phyloP scores from a whole-genome alignment of 1,139 yeast species.

The Petasospora fabianii region DNA sequence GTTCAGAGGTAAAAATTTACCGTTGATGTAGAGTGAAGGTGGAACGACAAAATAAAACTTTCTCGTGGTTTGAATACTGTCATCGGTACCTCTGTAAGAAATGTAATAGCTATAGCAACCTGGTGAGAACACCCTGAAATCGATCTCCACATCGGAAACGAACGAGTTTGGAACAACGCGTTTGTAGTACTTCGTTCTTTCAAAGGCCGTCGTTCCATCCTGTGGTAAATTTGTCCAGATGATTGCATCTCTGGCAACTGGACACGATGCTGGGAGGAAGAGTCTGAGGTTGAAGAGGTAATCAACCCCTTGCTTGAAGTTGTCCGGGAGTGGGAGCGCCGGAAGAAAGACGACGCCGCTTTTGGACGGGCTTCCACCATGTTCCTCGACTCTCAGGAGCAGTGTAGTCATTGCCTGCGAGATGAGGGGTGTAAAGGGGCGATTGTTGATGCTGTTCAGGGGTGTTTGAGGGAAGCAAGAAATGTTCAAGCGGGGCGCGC shows the following conservation, averaged over 20 bases:
- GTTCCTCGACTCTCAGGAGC: conserved; percentile 22
- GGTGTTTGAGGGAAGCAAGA: no score
- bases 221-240: conserved; percentile 77
- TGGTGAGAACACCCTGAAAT: conserved; percentile 61
- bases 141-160: conserved; percentile 57
- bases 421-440: background rate
- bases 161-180: conserved; percentile 47
- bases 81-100: conserved; percentile 40
- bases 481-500: no score
- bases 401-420: conserved; percentile 22
- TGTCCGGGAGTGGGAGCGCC: conserved; percentile 45
- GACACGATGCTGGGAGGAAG: conserved; percentile 70
- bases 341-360: conserved; percentile 69
- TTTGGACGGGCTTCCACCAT: conserved; percentile 24
- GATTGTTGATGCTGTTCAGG: no score
- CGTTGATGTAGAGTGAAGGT: conserved; percentile 62
- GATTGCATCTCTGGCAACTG: conserved; percentile 64
- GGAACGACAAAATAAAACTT: conserved; percentile 77
- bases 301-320: conserved; percentile 36
- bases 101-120: conserved; percentile 77
- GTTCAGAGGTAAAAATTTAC: conserved; percentile 62
- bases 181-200: conserved; percentile 51
- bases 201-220: conserved; percentile 39
- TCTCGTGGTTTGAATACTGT: conserved; percentile 43
- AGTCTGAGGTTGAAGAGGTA: conserved; percentile 55